A percentile compares a stretch with the other conserved stretches of the same genome.
These are phyloP conservation scores for Eucalyptus pumila DNA, from an alignment of 345 rosid species.

Conservation along the genomic window DNA sequence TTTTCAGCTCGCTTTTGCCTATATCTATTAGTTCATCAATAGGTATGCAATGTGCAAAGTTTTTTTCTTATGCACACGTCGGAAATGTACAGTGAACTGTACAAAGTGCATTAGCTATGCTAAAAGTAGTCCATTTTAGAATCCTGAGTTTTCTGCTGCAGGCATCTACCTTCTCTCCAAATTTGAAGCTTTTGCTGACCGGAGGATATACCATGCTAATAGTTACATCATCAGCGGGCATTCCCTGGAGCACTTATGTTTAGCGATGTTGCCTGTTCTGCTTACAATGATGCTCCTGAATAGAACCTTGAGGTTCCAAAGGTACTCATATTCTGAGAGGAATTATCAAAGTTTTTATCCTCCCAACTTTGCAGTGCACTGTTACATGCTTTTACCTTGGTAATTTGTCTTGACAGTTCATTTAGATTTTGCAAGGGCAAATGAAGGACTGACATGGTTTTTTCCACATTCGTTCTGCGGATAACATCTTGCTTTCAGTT, in stretches of 20 bases:
- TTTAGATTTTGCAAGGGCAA: not conserved
- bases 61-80: not conserved
- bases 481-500: not conserved
- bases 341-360: not conserved
- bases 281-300: conserved; percentile 62
- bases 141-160: conserved; percentile 5
- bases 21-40: not conserved
- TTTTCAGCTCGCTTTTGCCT: not conserved
- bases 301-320: conserved; percentile 46
- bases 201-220: conserved; percentile 46
- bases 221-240: conserved; percentile 63
- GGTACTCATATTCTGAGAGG: conserved; percentile 17
- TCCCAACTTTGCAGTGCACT: not conserved
- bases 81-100: not conserved
- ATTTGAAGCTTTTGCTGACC: conserved; percentile 51
- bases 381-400: not conserved
- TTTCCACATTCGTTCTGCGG: not conserved
- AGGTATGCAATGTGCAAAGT: not conserved
- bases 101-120: not conserved
- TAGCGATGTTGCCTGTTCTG: conserved; percentile 35
- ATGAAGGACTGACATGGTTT: not conserved
- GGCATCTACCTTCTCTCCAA: conserved; percentile 43
- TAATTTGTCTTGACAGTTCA: not conserved
- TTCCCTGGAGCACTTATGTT: conserved; percentile 65
- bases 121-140: not conserved